Conservation (phyloP, 345 rosid genomes). For the Raphanus sativus region DNA sequence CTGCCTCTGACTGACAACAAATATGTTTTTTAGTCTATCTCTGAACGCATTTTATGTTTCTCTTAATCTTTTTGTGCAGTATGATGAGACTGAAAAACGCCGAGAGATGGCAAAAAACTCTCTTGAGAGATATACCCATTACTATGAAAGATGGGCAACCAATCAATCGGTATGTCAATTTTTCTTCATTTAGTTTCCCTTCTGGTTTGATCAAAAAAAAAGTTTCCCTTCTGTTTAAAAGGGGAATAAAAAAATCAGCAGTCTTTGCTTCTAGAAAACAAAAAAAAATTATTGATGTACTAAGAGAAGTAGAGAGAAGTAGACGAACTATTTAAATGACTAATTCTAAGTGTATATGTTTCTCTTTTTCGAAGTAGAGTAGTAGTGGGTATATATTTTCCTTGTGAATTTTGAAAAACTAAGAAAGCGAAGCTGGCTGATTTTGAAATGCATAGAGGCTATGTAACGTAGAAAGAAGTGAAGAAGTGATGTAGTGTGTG, state of each 20-base stretch:
- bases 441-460: conserved; percentile 14
- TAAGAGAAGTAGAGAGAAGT: conserved; percentile 5
- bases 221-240: not conserved
- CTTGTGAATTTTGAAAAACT: not conserved
- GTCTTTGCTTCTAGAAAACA: not conserved
- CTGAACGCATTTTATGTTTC: not conserved
- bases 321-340: not conserved
- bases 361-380: not conserved
- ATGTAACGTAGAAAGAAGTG: not conserved
- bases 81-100: conserved; percentile 74
- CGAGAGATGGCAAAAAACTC: conserved; percentile 94
- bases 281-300: conserved; percentile 15
- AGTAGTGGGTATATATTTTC: not conserved
- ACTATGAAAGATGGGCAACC: conserved; percentile 89
- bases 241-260: not conserved
- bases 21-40: not conserved
- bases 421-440: not conserved
- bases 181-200: not conserved
- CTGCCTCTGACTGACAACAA: not conserved
- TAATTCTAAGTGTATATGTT: not conserved
- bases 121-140: conserved; percentile 81
- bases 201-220: not conserved
- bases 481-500: not conserved
- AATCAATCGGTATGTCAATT: conserved; percentile 67
- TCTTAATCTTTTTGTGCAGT: conserved; percentile 40